Conservation (phyloP, 148 eudicot genomes). For the Chenopodium suecicum region DNA sequence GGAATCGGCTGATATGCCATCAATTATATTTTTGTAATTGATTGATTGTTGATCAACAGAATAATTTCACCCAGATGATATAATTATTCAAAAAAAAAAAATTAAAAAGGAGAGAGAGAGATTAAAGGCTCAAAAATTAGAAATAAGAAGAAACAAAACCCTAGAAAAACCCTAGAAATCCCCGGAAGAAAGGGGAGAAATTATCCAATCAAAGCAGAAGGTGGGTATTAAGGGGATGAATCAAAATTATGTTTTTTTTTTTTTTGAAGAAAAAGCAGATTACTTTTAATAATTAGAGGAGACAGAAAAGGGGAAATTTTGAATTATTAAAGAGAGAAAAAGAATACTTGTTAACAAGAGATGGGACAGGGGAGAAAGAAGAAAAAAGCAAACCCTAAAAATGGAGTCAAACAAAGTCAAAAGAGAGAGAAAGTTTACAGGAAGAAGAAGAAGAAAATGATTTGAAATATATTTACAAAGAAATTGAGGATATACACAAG, state of each 20-base stretch:
- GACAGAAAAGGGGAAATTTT: not conserved
- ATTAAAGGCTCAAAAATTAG: too few species aligned
- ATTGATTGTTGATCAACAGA: not conserved
- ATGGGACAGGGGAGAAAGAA: not conserved
- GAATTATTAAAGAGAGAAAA: conserved; percentile 24
- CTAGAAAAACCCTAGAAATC: conserved; percentile 32
- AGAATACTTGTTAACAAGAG: not conserved
- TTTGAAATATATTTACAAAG: not conserved
- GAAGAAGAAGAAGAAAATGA: not conserved
- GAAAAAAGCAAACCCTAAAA: not conserved
- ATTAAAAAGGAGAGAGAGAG: not conserved
- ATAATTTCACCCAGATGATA: not conserved
- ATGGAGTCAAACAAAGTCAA: not conserved
- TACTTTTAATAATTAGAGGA: conserved; percentile 6
- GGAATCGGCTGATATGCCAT: conserved; percentile 64
- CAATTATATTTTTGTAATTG: not conserved
- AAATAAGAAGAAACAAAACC: conserved; percentile 21
- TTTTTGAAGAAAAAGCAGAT: not conserved
- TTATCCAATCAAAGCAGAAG: conserved; percentile 9
- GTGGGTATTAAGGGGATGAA: not conserved
- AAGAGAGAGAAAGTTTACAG: not conserved
- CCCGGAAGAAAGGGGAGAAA: not conserved
- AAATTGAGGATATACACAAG: not conserved
- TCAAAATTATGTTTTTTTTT: not conserved
- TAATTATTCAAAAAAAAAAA: not conserved